phyloP scores from a whole-genome alignment of 2,329 filamentous ascomycete species.

The Ascochyta clinopodiicola region DNA sequence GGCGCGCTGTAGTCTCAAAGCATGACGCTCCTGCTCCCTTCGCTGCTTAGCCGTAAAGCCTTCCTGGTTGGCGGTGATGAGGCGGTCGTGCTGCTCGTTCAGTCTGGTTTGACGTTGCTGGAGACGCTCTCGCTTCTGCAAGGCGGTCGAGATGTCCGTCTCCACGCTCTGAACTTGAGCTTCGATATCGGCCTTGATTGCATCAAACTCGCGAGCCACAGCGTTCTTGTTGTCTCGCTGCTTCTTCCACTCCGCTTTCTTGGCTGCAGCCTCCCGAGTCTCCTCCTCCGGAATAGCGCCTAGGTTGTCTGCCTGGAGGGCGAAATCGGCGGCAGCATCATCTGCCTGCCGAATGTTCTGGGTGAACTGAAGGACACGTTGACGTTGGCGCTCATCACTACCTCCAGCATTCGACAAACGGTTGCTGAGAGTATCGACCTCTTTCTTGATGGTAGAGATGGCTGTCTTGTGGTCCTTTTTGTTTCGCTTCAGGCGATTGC shows the following conservation, averaged over 20 bases:
- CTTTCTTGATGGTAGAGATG: constrained; percentile 71
- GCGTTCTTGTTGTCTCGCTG: constrained; percentile 59
- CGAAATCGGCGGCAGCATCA: constrained; percentile 64
- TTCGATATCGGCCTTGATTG: constrained; percentile 67
- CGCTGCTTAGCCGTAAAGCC: constrained; percentile 67
- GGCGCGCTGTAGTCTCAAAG: constrained; percentile 44
- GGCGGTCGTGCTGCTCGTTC: constrained; percentile 73
- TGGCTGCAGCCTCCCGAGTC: constrained; percentile 61
- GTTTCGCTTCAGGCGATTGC: constrained; percentile 70
- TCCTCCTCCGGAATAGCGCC: constrained; percentile 70
- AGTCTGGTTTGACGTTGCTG: constrained; percentile 74
- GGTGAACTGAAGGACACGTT: constrained; percentile 76
- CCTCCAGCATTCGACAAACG: constrained; percentile 72
- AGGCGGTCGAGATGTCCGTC: constrained; percentile 67
- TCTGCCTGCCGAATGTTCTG: constrained; percentile 75
- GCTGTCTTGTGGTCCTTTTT: constrained; percentile 78
- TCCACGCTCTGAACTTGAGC: constrained; percentile 68
- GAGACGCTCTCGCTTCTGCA: constrained; percentile 76
- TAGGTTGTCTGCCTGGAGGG: constrained; percentile 67
- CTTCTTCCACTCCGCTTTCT: constrained; percentile 64
- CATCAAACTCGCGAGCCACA: constrained; percentile 64
- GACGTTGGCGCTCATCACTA: constrained; percentile 76
- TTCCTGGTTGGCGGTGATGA: constrained; percentile 71
- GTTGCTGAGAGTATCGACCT: constrained; percentile 72
- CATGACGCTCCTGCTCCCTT: constrained; percentile 49